Evolutionary conservation across 2,329 filamentous ascomycete species (phyloP).

Genomic region (Meredithiella fracta): DNA sequence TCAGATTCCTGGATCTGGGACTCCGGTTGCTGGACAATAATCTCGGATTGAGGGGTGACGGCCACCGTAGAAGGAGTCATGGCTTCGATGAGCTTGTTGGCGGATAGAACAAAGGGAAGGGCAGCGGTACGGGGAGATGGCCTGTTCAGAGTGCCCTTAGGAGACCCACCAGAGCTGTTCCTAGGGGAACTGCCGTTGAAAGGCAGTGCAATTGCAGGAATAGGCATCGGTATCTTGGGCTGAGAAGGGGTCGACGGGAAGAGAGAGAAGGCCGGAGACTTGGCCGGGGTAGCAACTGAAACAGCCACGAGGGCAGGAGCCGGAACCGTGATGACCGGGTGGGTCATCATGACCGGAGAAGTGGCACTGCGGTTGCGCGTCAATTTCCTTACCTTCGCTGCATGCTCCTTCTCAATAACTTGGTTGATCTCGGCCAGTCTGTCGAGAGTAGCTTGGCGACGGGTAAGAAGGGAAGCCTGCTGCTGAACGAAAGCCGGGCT

Average conservation of each 20-base stretch:
- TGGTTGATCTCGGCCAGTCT: slow-evolving; percentile 39
- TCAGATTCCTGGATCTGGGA: slow-evolving; percentile 3
- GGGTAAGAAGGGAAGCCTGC: slow-evolving; percentile 31
- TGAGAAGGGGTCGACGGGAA: slow-evolving; percentile 26
- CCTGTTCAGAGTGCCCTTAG: neutral
- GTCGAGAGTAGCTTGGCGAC: slow-evolving; percentile 42
- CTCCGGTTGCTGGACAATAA: neutral
- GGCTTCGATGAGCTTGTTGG: neutral
- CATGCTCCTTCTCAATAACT: slow-evolving; percentile 13
- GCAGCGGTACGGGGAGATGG: neutral
- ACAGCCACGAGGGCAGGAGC: neutral
- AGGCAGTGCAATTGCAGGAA: slow-evolving; percentile 6
- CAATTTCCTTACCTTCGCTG: slow-evolving; percentile 3
- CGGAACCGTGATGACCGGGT: slow-evolving; percentile 8
- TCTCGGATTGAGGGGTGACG: neutral
- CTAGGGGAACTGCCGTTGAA: neutral
- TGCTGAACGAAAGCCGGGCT: slow-evolving; percentile 14
- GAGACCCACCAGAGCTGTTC: neutral
- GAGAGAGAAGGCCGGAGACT: slow-evolving; percentile 30
- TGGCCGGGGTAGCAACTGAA: slow-evolving; percentile 5
- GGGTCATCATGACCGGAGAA: slow-evolving; percentile 6
- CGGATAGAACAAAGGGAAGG: neutral
- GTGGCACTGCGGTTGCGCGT: slow-evolving; percentile 12
- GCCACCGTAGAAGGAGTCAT: neutral
- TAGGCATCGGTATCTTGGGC: slow-evolving; percentile 8